Percentiles rank a stretch among this genome's conserved stretches.
These are phyloP conservation scores for Rhinocladiella similis DNA, from an alignment of 2,329 filamentous ascomycete species.

Conservation along the genomic window DNA sequence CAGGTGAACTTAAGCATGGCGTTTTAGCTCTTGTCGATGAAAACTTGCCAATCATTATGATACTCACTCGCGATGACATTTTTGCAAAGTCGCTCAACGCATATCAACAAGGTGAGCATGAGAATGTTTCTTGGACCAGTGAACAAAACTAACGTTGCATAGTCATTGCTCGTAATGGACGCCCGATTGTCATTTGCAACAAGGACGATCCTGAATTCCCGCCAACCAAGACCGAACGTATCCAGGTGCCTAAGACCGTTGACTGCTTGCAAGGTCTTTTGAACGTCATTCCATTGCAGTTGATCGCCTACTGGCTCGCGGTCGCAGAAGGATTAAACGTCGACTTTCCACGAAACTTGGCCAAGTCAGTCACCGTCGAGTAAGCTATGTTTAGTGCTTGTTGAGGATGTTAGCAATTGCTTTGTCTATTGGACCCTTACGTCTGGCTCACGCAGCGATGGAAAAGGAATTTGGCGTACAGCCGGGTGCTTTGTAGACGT, in stretches of 20 bases:
- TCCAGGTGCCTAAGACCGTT: constrained; percentile 94
- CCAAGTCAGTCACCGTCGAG: constrained; percentile 98
- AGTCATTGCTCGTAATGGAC: constrained; percentile 94
- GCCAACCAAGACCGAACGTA: constrained; percentile 85
- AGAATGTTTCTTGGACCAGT: constrained; percentile 11
- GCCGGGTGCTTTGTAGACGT: neutral
- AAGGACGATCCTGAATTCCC: constrained; percentile 85
- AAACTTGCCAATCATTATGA: constrained; percentile 99
- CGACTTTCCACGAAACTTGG: constrained; percentile 97
- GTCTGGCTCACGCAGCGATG: neutral
- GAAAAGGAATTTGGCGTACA: neutral
- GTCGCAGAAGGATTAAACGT: constrained; percentile 95
- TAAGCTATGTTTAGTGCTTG: constrained; percentile 40
- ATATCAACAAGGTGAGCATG: constrained; percentile 82
- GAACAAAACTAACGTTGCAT: constrained; percentile 32
- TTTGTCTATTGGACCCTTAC: neutral
- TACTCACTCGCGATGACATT: constrained; percentile 90
- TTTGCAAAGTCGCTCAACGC: constrained; percentile 99
- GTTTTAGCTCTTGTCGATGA: constrained; percentile 96
- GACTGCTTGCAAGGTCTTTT: constrained; percentile 94
- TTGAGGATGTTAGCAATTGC: neutral
- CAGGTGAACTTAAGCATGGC: constrained; percentile 98
- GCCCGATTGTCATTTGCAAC: constrained; percentile 99
- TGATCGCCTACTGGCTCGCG: constrained; percentile 98
- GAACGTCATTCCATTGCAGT: constrained; percentile 95